These are phyloP conservation scores for Lasiodiplodia sp. DNA, from an alignment of 2,329 filamentous ascomycete species.

Conservation along the genomic window DNA sequence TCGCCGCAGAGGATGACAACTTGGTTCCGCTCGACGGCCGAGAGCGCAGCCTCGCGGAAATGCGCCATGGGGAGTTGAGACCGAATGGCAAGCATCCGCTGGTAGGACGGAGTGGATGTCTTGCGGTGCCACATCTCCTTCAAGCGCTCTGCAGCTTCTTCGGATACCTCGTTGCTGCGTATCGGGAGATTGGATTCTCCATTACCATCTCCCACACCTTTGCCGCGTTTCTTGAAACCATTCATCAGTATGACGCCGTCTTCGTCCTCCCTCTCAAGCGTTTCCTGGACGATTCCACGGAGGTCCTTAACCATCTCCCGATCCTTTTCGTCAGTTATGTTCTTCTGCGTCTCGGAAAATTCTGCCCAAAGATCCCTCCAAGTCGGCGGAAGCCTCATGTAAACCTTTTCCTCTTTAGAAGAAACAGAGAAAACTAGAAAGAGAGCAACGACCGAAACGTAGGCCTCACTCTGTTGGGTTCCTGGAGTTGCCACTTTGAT, in stretches of 20 bases:
- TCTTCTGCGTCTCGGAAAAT: slow-evolving; percentile 74
- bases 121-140: slow-evolving; percentile 61
- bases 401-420: slow-evolving; percentile 84
- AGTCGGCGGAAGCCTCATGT: slow-evolving; percentile 75
- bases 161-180: slow-evolving; percentile 31
- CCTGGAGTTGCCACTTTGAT: slow-evolving; percentile 75
- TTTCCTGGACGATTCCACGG: slow-evolving; percentile 72
- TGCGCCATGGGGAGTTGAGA: slow-evolving; percentile 89
- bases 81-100: slow-evolving; percentile 79
- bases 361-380: slow-evolving; percentile 91
- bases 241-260: slow-evolving; percentile 72
- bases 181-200: slow-evolving; percentile 8
- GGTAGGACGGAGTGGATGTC: slow-evolving; percentile 64
- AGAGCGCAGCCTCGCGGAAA: slow-evolving; percentile 79
- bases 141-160: slow-evolving; percentile 50
- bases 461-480: slow-evolving; percentile 83
- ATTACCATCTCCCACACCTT: slow-evolving; percentile 37
- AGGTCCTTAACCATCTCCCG: slow-evolving; percentile 72
- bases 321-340: slow-evolving; percentile 73
- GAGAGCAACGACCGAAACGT: slow-evolving; percentile 79
- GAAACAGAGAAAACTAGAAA: slow-evolving; percentile 82
- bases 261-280: slow-evolving; percentile 63
- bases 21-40: slow-evolving; percentile 78
- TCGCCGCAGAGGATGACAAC: slow-evolving; percentile 95
- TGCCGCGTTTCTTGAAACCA: slow-evolving; percentile 67